Evolutionary conservation across 441 rosid species (phyloP).

Genomic region (Eutrema salsugineum): DNA sequence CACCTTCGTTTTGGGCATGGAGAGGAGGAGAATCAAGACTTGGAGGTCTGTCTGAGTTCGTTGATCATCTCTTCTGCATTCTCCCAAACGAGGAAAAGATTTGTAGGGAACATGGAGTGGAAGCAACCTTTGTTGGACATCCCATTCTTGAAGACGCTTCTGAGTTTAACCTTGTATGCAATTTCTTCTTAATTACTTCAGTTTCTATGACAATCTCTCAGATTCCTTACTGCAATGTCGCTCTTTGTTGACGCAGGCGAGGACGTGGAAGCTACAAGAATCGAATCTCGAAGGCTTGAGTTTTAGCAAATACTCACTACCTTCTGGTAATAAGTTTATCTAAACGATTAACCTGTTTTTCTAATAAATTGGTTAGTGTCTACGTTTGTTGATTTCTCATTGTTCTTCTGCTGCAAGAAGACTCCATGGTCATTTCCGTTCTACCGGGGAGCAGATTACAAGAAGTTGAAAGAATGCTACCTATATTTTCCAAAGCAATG

Average conservation of each 20-base stretch:
- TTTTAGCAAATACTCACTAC: conserved; percentile 42
- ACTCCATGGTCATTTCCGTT: conserved; percentile 59
- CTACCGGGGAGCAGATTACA: conserved; percentile 96
- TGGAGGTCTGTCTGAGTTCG: conserved; percentile 52
- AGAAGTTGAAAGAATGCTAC: conserved; percentile 83
- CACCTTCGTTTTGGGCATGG: conserved; percentile 99
- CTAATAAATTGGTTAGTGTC: neutral
- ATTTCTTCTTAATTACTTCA: conserved; percentile 4
- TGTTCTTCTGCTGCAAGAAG: conserved; percentile 37
- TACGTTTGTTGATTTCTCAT: conserved; percentile 7
- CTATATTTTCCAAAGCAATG: conserved; percentile 62
- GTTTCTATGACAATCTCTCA: neutral
- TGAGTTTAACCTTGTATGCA: conserved; percentile 51
- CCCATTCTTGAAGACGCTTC: conserved; percentile 77
- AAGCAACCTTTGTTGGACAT: conserved; percentile 84
- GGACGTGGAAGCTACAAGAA: conserved; percentile 29
- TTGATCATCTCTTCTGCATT: conserved; percentile 89
- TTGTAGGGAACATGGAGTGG: conserved; percentile 62
- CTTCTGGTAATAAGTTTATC: conserved; percentile 49
- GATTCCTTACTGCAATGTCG: neutral
- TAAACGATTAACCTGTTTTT: neutral
- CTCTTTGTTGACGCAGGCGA: conserved; percentile 37
- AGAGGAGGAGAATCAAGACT: conserved; percentile 90
- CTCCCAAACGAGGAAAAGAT: conserved; percentile 72
- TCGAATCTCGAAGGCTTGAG: conserved; percentile 48